phyloP scores from a whole-genome alignment of 139 green algal species.

The Edaphochlamys debaryana region DNA sequence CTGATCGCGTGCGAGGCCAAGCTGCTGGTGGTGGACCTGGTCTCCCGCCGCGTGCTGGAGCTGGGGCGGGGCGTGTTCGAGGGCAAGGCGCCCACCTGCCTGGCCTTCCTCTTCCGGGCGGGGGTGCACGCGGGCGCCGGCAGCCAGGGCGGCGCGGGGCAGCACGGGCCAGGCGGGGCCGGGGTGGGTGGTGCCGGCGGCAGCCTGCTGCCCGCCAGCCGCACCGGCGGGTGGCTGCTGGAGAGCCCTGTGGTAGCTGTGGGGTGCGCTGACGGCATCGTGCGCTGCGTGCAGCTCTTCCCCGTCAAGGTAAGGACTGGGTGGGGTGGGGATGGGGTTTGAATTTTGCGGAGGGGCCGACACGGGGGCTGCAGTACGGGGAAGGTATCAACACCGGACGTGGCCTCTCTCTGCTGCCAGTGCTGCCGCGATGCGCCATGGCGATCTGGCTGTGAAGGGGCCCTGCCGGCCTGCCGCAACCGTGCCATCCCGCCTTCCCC shows the following conservation, averaged over 20 bases:
- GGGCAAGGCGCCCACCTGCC: conserved; percentile 48
- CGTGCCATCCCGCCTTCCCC: no score
- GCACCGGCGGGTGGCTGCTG: background rate
- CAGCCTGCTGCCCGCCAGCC: background rate
- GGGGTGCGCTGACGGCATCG: conserved; percentile 63
- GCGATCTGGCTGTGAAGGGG: no score
- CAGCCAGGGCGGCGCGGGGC: background rate
- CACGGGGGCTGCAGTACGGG: no score
- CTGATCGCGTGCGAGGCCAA: conserved; percentile 62
- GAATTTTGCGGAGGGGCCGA: no score
- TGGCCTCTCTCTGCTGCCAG: no score
- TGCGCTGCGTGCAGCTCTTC: conserved; percentile 59
- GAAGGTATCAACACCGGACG: no score
- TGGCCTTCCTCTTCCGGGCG: conserved; percentile 56
- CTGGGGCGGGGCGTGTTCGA: conserved; percentile 53
- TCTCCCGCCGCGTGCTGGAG: conserved; percentile 45
- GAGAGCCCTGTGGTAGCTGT: conserved; percentile 58
- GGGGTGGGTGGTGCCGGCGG: background rate
- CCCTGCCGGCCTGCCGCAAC: no score
- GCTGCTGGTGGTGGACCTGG: conserved; percentile 63
- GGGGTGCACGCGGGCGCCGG: background rate
- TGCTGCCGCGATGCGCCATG: no score
- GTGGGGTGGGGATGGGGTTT: no score
- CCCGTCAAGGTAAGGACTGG: conserved; percentile 47
- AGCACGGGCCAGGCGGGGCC: background rate